Evolutionary conservation across 2,329 filamentous ascomycete species (phyloP).

Genomic region (Ophiocordyceps camponoti-floridani): DNA sequence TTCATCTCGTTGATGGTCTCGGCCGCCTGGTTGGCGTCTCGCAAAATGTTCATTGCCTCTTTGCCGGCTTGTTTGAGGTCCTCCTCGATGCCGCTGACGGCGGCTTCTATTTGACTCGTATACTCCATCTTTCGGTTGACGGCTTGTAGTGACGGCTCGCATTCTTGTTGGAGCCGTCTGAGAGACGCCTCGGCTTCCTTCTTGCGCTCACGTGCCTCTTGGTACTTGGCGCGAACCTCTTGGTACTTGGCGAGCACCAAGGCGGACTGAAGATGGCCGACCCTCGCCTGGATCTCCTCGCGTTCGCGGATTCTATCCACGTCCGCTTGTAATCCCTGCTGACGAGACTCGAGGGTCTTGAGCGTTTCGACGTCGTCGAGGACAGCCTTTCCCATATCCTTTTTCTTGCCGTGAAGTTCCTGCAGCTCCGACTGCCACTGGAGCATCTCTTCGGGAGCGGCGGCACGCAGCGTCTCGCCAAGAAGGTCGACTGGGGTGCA

Average conservation of each 20-base stretch:
- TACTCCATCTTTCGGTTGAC: constrained; percentile 58
- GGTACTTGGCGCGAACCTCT: constrained; percentile 27
- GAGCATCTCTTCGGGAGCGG: constrained; percentile 66
- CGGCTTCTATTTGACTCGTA: constrained; percentile 31
- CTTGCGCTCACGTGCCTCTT: constrained; percentile 34
- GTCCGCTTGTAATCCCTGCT: constrained; percentile 58
- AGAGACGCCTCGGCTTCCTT: constrained; percentile 38
- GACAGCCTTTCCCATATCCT: constrained; percentile 38
- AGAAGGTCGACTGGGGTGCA: constrained; percentile 69
- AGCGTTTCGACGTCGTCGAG: constrained; percentile 44
- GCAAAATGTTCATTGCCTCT: constrained; percentile 4
- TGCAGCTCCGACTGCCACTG: constrained; percentile 63
- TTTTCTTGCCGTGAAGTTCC: constrained; percentile 48
- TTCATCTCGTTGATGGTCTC: constrained; percentile 25
- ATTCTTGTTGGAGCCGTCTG: constrained; percentile 35
- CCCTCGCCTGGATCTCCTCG: constrained; percentile 43
- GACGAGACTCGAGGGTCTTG: constrained; percentile 50
- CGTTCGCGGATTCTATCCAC: constrained; percentile 70
- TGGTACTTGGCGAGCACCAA: constrained; percentile 49
- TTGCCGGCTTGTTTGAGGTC: constrained; percentile 35
- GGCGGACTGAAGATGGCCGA: constrained; percentile 46
- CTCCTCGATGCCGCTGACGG: constrained; percentile 34
- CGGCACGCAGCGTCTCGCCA: constrained; percentile 72
- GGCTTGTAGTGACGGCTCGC: constrained; percentile 49
- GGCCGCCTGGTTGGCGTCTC: constrained; percentile 12